Evolutionary conservation across 2,329 filamentous ascomycete genomes (phyloP), one percentile per base, ranked within the genome.

Genomic region (Fonsecaea nubica): DNA sequence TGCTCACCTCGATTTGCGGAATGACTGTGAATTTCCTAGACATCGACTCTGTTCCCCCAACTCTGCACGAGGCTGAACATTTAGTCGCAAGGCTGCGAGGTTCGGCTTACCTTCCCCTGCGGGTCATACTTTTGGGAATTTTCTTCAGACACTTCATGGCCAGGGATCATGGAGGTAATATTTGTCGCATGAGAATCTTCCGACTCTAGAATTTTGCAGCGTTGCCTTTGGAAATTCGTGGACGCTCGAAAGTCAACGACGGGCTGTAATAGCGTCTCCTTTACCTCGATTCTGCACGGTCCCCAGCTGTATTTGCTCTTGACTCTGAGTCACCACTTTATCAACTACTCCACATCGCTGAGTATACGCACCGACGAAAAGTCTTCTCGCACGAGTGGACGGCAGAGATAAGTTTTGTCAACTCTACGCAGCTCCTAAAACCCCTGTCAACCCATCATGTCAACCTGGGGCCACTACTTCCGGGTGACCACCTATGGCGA

Each of bases 401-500:
- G 30, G 30, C 52, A 35, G 18, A n/a, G 10, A 2, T 10, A 1
- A 15, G 6, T 10, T n/a, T n/a, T 21, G 9, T n/a, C 30, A 15
- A 55, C 8, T 10, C 52, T 35, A 30, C 12, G 4, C 9, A 36
- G 52, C 12, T 55, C 15, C n/a, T 35, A 13, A 4, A 10, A n/a
- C 7, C 52, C 9, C 10, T 50, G 25, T 12, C 18, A 50, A 12
- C 7, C 45, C 13, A 5, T 67, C 71, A 95, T 95, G 92, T 97
- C 93, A 74, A 94, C 92, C 63, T 97, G 96, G 80, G 93, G 93
- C 74, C 84, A 90, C 58, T 85, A 89, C 79, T 95, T 95, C 81
- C 86, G 86, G 74, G 92, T 96, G 72, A 93, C 91, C 70, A 96
- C 92, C 76, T 92, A 92, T 82, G 91, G 91, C 77, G 91, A 93